phyloP scores from a whole-genome alignment of 352 stramenopile species.

The Aphanomyces stellatus region DNA sequence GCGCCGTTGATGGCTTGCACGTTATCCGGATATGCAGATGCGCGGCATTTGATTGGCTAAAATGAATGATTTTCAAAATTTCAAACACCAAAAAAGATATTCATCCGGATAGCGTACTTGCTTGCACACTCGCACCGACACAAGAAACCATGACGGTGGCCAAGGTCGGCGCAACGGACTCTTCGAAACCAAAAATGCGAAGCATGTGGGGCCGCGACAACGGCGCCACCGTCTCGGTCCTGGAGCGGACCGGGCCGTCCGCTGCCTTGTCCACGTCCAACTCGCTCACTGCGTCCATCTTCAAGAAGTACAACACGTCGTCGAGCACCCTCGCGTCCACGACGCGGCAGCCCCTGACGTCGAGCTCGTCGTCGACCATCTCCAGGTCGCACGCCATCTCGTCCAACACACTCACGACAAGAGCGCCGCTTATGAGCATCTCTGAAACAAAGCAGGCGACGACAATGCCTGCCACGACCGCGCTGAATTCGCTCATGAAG shows the following conservation, averaged over 20 bases:
- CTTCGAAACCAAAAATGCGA: slow-evolving; percentile 13
- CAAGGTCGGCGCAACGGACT: background rate
- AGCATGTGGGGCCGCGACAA: slow-evolving; percentile 6
- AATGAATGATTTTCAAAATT: slow-evolving; percentile 1
- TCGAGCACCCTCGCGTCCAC: background rate
- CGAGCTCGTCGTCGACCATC: background rate
- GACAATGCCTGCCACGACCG: no score
- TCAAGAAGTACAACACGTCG: slow-evolving; percentile 25
- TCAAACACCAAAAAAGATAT: background rate
- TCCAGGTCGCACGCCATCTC: background rate
- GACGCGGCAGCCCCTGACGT: background rate
- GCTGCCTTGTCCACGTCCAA: slow-evolving; percentile 5
- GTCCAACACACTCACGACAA: no score
- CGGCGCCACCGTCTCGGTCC: background rate
- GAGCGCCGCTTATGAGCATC: slow-evolving; percentile 14
- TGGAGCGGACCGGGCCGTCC: background rate
- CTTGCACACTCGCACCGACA: background rate
- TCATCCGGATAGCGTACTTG: background rate
- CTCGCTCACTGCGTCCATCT: slow-evolving; percentile 15
- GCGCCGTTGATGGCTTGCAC: no score
- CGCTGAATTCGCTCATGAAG: background rate
- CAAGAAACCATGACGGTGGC: background rate
- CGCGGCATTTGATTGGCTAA: background rate
- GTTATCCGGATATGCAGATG: slow-evolving; percentile 4
- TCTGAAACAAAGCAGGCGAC: slow-evolving; percentile 1